Conservation (phyloP, 352 stramenopile genomes). For the Pythium vanterpoolii region DNA sequence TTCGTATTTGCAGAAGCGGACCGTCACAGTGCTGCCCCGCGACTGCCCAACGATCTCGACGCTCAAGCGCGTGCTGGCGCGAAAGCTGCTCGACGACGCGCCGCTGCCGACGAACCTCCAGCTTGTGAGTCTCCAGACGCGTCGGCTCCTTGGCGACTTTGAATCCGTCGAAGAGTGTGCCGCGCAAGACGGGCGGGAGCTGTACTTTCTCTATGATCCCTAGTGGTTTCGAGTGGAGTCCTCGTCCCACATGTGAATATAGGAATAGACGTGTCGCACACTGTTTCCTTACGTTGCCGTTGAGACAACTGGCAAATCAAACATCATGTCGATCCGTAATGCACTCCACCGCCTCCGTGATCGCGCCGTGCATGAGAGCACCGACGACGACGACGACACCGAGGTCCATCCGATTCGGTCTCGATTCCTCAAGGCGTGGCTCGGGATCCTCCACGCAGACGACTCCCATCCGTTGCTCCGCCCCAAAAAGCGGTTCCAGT, state of each 20-base stretch:
- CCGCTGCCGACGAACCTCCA: constrained; percentile 18
- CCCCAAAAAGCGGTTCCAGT: constrained; percentile 13
- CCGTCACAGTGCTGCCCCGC: background rate
- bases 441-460: constrained; percentile 23
- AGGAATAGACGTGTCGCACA: background rate
- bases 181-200: constrained; percentile 10
- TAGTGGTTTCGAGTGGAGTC: background rate
- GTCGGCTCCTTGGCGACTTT: constrained; percentile 19
- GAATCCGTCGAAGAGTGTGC: constrained; percentile 19
- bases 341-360: constrained; percentile 6
- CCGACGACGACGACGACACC: background rate
- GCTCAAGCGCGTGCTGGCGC: constrained; percentile 20
- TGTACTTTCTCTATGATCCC: constrained; percentile 25
- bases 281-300: background rate
- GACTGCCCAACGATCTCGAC: constrained; percentile 12
- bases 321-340: constrained; percentile 9
- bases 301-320: background rate
- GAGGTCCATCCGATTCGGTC: constrained; percentile 6
- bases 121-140: constrained; percentile 17
- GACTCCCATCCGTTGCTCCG: constrained; percentile 20
- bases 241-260: constrained; percentile 20
- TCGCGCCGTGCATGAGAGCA: background rate
- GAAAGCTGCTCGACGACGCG: constrained; percentile 13
- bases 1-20: constrained; percentile 3
- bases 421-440: constrained; percentile 22